Base-by-base conservation (phyloP, 148 eudicot genomes). In the Vaccinium darrowii region DNA sequence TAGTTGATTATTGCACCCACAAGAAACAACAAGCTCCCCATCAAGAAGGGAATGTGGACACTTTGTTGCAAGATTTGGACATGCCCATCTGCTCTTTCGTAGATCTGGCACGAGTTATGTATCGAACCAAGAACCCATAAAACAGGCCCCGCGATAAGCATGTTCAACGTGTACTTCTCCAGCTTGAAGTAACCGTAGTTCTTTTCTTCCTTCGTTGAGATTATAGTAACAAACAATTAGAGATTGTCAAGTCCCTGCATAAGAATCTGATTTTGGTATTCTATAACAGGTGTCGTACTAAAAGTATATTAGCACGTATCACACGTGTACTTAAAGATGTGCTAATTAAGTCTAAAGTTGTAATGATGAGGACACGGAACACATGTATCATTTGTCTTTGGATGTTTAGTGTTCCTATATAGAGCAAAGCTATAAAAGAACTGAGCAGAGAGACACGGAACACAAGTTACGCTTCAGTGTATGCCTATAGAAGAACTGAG, bases 61-160 rank as follows among this genome's bases (percentile, higher is more conserved):
- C 92, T 86, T 50, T 93, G 87, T 84, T 95, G 98, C 85, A 95
- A 82, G 53, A 95, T 82, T 85, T 95, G 98, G 77, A 94, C 86
- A 83, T 93, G 95, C n/a, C 93, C 98, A 88, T 92, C 95, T 0
- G 98, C 91, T 87, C 94, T 89, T 86, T 95, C 98, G 23, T 94
- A 95, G 72, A 94, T 88, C 78, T 95, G 98, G 87, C 98, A 95
- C 2, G 95, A 88, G 81, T 95, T 95, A 50, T 89, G 98, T 84
- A 93, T 92, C 9, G 98, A 95, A 14, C 98, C 98, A 25, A 94
- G 80, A 58, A 95, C 33, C 98, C 98, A 94, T 23, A 95, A 84
- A 54, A 86, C 69, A 9, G 98, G 85, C 18, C 98, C 98, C 3
- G 93, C 96, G n/a, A 95, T 78, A 23, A 94, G 85, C 92, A 95